A percentile compares a stretch with the other conserved stretches of the same genome.
Evolutionary conservation across 2,329 filamentous ascomycete species (phyloP).

Genomic region (Fusarium sp.): DNA sequence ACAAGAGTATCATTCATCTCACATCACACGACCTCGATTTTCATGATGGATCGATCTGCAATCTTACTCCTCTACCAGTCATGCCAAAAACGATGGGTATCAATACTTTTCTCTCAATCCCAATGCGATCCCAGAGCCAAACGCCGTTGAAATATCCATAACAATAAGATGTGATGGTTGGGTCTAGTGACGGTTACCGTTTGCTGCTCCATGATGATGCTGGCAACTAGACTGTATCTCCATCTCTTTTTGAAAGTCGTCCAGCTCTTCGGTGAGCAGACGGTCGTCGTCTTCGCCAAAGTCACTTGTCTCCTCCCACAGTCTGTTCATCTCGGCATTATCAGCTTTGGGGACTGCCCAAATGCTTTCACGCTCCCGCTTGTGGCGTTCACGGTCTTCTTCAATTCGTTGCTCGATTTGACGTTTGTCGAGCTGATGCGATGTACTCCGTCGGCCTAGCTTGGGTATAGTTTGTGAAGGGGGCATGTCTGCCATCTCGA

Average conservation of each 20-base stretch:
- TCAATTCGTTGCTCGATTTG: slow-evolving; percentile 97
- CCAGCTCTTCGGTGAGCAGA: slow-evolving; percentile 78
- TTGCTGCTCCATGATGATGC: slow-evolving; percentile 52
- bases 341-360: slow-evolving; percentile 81
- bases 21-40: slow-evolving; percentile 5
- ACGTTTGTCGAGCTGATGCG: slow-evolving; percentile 76
- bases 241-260: slow-evolving; percentile 61
- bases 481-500: slow-evolving; percentile 57
- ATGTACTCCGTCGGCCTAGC: slow-evolving; percentile 49
- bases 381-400: slow-evolving; percentile 95
- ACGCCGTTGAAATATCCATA: slow-evolving; percentile 48
- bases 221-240: slow-evolving; percentile 54
- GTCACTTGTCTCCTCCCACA: slow-evolving; percentile 91
- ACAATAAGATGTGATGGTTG: slow-evolving; percentile 7
- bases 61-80: slow-evolving; percentile 12
- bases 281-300: slow-evolving; percentile 88
- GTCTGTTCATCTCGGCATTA: slow-evolving; percentile 78
- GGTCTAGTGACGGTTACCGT: slow-evolving; percentile 47
- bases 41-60: slow-evolving; percentile 9
- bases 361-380: slow-evolving; percentile 88
- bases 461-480: slow-evolving; percentile 57
- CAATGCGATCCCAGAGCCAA: slow-evolving; percentile 32
- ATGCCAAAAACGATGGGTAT: slow-evolving; percentile 48
- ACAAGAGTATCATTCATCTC: slow-evolving; percentile 1
- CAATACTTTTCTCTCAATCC: slow-evolving; percentile 41